Evolutionary conservation across 495 filamentous ascomycete species (phyloP).

Genomic region (Immersiella caudata): DNA sequence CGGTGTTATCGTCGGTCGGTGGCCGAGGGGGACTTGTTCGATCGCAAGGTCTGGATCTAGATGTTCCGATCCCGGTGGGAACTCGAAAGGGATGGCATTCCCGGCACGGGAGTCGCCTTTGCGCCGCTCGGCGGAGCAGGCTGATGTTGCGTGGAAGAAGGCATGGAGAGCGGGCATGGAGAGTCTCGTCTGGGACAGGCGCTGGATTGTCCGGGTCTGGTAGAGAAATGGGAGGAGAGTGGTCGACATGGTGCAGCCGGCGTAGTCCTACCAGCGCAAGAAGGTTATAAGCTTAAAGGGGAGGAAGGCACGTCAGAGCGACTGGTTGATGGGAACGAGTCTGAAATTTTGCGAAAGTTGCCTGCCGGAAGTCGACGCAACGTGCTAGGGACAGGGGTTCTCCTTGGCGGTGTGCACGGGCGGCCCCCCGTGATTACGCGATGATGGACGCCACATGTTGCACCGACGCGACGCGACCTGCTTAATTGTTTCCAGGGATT

Average conservation of each 20-base stretch:
- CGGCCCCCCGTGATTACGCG: constrained; percentile 33
- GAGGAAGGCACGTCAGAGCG: not conserved
- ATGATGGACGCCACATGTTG: not conserved
- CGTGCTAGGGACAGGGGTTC: not conserved
- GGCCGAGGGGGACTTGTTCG: constrained; percentile 20
- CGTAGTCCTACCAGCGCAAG: not conserved
- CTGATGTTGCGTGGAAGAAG: constrained; percentile 23
- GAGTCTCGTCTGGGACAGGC: constrained; percentile 24
- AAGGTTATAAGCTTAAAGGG: not conserved
- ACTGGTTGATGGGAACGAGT: not conserved
- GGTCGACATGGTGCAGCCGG: constrained; percentile 35
- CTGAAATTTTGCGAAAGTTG: constrained; percentile 18
- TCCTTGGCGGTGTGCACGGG: not conserved
- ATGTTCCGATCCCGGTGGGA: constrained; percentile 26
- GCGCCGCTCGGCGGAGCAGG: not conserved
- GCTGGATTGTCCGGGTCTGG: constrained; percentile 65
- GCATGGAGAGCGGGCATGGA: constrained; percentile 26
- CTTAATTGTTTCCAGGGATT: not conserved
- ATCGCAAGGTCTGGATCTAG: constrained; percentile 1
- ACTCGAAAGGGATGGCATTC: constrained; percentile 47
- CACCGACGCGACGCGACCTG: constrained; percentile 17
- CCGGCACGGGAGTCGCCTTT: not conserved
- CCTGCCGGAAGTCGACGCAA: constrained; percentile 10
- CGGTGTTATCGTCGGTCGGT: constrained; percentile 57
- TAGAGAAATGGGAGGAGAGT: constrained; percentile 67